Conservation (phyloP, 225 moss, liverwort and hornwort species). For the Pleurozium schreberi region DNA sequence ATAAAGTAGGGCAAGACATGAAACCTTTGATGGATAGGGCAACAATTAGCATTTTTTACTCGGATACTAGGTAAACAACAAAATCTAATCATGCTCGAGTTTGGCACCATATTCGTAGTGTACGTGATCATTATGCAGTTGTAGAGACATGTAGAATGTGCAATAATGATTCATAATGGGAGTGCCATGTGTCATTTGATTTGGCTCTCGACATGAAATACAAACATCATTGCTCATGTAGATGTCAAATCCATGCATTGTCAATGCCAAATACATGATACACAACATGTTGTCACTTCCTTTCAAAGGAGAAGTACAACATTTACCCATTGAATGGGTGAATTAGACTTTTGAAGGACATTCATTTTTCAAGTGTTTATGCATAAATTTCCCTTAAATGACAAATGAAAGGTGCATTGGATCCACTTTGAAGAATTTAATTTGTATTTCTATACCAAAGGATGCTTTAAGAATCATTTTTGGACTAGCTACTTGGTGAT, state of each 20-base stretch:
- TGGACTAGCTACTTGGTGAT: too few relatives aligned
- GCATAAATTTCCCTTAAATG: neutral
- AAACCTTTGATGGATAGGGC: neutral
- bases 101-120: fast-evolving
- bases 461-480: too few relatives aligned
- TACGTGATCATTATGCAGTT: neutral
- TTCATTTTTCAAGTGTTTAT: neutral
- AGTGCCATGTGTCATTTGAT: too few relatives aligned
- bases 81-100: neutral
- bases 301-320: neutral
- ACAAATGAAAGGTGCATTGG: neutral
- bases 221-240: fast-evolving
- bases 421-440: neutral
- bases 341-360: neutral
- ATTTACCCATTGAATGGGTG: neutral
- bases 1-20: neutral
- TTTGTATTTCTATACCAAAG: fast-evolving
- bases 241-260: neutral
- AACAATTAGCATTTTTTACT: neutral
- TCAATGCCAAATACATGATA: neutral
- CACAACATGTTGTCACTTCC: fast-evolving
- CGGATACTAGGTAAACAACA: neutral
- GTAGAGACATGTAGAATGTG: neutral
- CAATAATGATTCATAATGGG: neutral
- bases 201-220: neutral